Evolutionary conservation across 2,329 filamentous ascomycete species (phyloP).

Genomic region (Aspergillus niger): DNA sequence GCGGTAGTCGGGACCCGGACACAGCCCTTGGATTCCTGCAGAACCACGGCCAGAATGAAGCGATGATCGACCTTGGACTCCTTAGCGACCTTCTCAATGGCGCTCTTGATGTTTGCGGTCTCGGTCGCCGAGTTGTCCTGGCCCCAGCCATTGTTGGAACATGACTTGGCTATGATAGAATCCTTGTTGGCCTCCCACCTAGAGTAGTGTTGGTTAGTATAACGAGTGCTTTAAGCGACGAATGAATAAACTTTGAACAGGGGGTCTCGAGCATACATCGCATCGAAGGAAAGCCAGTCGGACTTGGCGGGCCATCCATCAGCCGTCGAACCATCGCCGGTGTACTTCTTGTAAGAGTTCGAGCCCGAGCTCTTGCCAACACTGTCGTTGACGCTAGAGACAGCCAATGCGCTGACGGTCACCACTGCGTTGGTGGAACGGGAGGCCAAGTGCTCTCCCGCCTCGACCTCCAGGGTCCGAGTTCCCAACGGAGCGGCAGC

Average conservation of each 20-base stretch:
- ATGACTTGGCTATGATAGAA: conserved; percentile 16
- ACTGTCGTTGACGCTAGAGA: not conserved
- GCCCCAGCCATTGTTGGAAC: conserved; percentile 20
- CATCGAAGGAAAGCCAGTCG: conserved; percentile 26
- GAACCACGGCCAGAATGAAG: conserved; percentile 49
- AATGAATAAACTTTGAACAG: too few species aligned
- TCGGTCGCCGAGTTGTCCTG: conserved; percentile 33
- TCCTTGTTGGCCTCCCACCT: conserved; percentile 21
- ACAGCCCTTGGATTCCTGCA: conserved; percentile 51
- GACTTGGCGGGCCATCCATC: conserved; percentile 29
- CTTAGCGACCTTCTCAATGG: conserved; percentile 38
- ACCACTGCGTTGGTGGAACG: conserved; percentile 5
- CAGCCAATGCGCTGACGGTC: conserved; percentile 1
- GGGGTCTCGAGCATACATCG: conserved; percentile 18
- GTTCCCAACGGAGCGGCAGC: conserved; percentile 4
- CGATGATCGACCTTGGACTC: conserved; percentile 39
- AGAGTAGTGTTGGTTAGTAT: not conserved
- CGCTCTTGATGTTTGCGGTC: conserved; percentile 32
- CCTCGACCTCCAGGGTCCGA: conserved; percentile 3
- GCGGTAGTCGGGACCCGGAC: conserved; percentile 46
- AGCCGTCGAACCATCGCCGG: conserved; percentile 22
- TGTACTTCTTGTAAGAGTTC: conserved; percentile 20
- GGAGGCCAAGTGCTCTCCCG: not conserved
- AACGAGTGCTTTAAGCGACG: not conserved
- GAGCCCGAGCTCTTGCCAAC: not conserved